phyloP scores from a whole-genome alignment of 768 basidiomycete genomes.

The Auricularia auricula-judae region DNA sequence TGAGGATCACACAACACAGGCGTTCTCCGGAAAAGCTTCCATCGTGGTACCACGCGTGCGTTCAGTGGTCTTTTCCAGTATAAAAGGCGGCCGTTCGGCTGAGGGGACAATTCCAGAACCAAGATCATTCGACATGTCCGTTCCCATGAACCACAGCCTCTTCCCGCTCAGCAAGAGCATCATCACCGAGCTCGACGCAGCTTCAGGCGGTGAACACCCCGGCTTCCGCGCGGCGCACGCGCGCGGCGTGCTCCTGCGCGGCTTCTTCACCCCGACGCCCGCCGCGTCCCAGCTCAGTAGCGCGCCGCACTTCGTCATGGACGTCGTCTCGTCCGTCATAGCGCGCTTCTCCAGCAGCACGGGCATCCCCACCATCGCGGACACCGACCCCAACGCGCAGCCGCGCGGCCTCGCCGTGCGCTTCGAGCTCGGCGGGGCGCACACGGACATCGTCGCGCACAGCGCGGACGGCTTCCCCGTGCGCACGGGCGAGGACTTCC shows the following conservation, averaged over 20 bases:
- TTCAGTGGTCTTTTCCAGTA: too few relatives aligned
- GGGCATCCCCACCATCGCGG: slow-evolving; percentile 10
- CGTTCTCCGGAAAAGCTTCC: too few relatives aligned
- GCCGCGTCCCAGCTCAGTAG: slow-evolving; percentile 4
- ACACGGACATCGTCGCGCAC: slow-evolving; percentile 15
- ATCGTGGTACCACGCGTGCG: too few relatives aligned
- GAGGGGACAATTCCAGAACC: too few relatives aligned
- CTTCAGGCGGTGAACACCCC: background rate
- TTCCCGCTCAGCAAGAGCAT: background rate
- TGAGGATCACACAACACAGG: too few relatives aligned
- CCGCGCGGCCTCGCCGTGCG: slow-evolving; percentile 12
- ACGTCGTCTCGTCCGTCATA: slow-evolving; percentile 3
- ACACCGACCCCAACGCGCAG: slow-evolving; percentile 12
- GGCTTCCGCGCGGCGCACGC: slow-evolving; percentile 8
- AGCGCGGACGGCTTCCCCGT: slow-evolving; percentile 10
- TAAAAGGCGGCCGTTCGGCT: too few relatives aligned
- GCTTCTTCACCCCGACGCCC: slow-evolving; percentile 9
- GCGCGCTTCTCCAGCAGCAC: slow-evolving; percentile 11
- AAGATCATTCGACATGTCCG: background rate
- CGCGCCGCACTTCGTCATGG: slow-evolving; percentile 8
- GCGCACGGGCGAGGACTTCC: slow-evolving; percentile 9
- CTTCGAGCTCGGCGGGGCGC: slow-evolving; percentile 7
- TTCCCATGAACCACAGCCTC: background rate
- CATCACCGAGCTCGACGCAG: background rate
- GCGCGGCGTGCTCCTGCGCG: slow-evolving; percentile 7